A percentile compares a stretch with the other conserved stretches of the same genome.
These are phyloP conservation scores for Cadophora malorum DNA, from an alignment of 2,329 filamentous ascomycete genomes.

Conservation along the genomic window DNA sequence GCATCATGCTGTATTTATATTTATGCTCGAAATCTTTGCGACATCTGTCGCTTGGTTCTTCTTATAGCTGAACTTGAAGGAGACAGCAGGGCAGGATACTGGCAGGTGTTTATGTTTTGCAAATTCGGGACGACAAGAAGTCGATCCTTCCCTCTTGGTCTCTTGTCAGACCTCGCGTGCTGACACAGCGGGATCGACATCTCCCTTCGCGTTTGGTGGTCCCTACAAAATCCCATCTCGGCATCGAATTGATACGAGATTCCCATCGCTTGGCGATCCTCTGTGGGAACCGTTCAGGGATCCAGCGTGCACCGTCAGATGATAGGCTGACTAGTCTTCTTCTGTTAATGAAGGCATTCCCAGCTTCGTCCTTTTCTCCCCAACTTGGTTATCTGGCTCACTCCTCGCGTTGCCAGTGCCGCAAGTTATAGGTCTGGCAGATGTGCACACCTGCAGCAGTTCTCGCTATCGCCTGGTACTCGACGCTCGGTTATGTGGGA, in stretches of 20 bases:
- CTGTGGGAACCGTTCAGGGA: not conserved
- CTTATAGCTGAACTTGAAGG: not conserved
- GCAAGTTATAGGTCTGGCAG: too few relatives aligned
- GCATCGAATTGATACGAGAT: constrained; percentile 8
- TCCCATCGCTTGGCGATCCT: not conserved
- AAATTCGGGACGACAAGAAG: not conserved
- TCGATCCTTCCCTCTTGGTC: not conserved
- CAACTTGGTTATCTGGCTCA: not conserved
- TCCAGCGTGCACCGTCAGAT: not conserved
- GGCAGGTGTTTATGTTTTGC: not conserved
- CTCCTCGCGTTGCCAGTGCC: too few relatives aligned
- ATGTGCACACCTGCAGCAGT: too few relatives aligned
- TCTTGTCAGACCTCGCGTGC: not conserved
- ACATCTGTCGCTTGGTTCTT: not conserved
- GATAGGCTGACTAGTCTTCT: too few relatives aligned
- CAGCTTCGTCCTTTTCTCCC: not conserved
- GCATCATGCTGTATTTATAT: not conserved
- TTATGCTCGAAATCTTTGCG: too few relatives aligned
- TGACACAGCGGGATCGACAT: constrained; percentile 7
- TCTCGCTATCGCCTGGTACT: not conserved
- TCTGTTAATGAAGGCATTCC: not conserved
- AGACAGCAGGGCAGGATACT: not conserved
- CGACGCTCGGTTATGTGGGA: not conserved
- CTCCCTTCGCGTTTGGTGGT: not conserved
- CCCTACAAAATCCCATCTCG: constrained; percentile 2